A percentile compares a stretch with the other conserved stretches of the same genome.
phyloP scores from a whole-genome alignment of 306 rosid species.

The Quercus engelmannii region DNA sequence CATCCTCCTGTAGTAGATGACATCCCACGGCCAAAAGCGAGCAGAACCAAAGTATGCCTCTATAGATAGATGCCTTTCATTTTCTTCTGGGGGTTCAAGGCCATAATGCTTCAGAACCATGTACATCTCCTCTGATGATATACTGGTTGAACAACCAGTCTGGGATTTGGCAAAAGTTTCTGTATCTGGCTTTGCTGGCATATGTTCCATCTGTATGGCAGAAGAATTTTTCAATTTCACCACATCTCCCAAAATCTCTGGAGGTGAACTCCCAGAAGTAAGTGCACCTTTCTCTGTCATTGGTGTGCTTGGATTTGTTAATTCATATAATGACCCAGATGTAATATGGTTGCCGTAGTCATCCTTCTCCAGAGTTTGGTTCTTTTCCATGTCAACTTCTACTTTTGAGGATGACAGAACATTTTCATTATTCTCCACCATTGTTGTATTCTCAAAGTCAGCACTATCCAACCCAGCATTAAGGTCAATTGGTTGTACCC shows the following conservation, averaged over 20 bases:
- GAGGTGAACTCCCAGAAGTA: slow-evolving; percentile 27
- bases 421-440: slow-evolving; percentile 24
- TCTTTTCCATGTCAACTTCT: slow-evolving; percentile 22
- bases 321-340: slow-evolving; percentile 16
- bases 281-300: background rate
- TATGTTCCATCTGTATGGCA: slow-evolving; percentile 16
- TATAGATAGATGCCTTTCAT: slow-evolving; percentile 27
- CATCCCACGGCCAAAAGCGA: slow-evolving; percentile 73
- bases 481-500: slow-evolving; percentile 18
- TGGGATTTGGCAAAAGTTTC: slow-evolving; percentile 17
- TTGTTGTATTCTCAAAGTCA: slow-evolving; percentile 17
- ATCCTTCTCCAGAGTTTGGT: slow-evolving; percentile 28
- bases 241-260: slow-evolving; percentile 19
- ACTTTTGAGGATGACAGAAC: slow-evolving; percentile 13
- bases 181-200: slow-evolving; percentile 25
- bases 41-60: slow-evolving; percentile 56
- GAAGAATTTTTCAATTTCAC: slow-evolving; percentile 18
- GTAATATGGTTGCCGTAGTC: slow-evolving; percentile 5
- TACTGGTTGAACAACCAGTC: slow-evolving; percentile 30
- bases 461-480: slow-evolving; percentile 16
- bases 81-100: slow-evolving; percentile 42
- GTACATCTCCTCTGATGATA: slow-evolving; percentile 49
- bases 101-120: slow-evolving; percentile 54
- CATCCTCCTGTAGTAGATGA: slow-evolving; percentile 62
- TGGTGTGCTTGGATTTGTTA: slow-evolving; percentile 19